These are phyloP conservation scores for Coprinopsis strossmayeri DNA, from an alignment of 768 basidiomycete species.

Conservation along the genomic window DNA sequence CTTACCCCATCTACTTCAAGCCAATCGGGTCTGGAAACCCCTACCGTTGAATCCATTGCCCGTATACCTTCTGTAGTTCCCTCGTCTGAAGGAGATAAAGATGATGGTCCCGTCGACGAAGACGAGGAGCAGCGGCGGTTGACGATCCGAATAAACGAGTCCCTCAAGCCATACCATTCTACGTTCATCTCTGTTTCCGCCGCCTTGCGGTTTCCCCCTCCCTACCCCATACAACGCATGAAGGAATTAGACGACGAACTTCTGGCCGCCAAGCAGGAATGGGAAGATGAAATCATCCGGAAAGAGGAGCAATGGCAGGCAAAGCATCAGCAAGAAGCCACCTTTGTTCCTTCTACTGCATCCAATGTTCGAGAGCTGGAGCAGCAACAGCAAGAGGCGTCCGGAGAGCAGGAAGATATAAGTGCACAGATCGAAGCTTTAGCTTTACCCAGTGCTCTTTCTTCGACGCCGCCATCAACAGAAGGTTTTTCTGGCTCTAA, in stretches of 20 bases:
- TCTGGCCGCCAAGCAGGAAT: slow-evolving; percentile 59
- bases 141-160: slow-evolving; percentile 71
- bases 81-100: not conserved
- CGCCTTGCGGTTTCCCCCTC: slow-evolving; percentile 86
- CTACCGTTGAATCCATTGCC: not conserved
- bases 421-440: slow-evolving; percentile 63
- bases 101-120: slow-evolving; percentile 36
- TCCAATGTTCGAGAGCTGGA: slow-evolving; percentile 19
- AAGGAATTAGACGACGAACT: slow-evolving; percentile 80
- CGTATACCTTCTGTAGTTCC: not conserved
- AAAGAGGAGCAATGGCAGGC: slow-evolving; percentile 60
- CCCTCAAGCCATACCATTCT: slow-evolving; percentile 75
- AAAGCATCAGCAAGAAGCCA: slow-evolving; percentile 36
- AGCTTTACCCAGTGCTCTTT: slow-evolving; percentile 25
- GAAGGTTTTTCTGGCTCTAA: slow-evolving; percentile 7
- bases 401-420: slow-evolving; percentile 40
- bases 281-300: slow-evolving; percentile 83
- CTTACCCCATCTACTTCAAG: slow-evolving; percentile 1
- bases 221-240: slow-evolving; percentile 83
- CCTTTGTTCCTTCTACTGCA: slow-evolving; percentile 27
- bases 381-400: slow-evolving; percentile 7
- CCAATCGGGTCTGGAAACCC: slow-evolving; percentile 9
- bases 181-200: slow-evolving; percentile 94
- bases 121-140: slow-evolving; percentile 66
- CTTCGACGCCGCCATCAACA: slow-evolving; percentile 39